Evolutionary conservation across 1,139 yeast genomes (phyloP), one percentile per base, ranked within the genome.

Genomic region (Blastobotrys arbuscula): DNA sequence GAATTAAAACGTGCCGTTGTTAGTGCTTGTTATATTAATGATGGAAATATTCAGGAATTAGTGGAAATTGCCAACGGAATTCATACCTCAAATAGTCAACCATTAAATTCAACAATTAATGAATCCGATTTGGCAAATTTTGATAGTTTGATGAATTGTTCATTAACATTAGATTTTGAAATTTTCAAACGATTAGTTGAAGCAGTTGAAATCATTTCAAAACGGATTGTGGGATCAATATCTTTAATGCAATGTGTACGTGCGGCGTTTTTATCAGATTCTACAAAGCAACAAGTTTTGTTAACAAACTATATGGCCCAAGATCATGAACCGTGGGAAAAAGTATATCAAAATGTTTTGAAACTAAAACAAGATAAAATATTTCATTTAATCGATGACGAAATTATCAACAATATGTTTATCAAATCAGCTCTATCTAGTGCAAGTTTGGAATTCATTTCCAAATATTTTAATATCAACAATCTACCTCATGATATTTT

Each of bases 371-470:
- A 37, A 12, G 21, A 34, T 28, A 23, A 23, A 8, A 39, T 44
- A 19, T 41, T 45, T 19, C 38, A 21, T 18, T 37, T 44, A 35
- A 28, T 48, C 15, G 24, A 16, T 15, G 21, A 18, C 8, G 19
- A 7, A 3, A 12, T 36, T 5, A 39, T 61, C 10, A 56, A 54
- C 30, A 33, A 52, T 2, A 26, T 31, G 13, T 37, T 58, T 19
- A 44, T 58, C 9, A 42, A 45, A 10, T 52, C 47, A 7, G 51
- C 59, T 8, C 44, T 58, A 4, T 33, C 39, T 5, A 39, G 51
- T 12, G 58, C 51, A 1, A 54, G 50, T 19, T 59, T 61, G 48
- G 59, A 53, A 18, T 56, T 60, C 45, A 55, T 59, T 42, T 33
- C 51, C 24, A 35, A 44, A 10, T 31, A 50, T 24, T 55, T 45